Conservation (phyloP, 495 filamentous ascomycete genomes). For the Cetradonia linearis region DNA sequence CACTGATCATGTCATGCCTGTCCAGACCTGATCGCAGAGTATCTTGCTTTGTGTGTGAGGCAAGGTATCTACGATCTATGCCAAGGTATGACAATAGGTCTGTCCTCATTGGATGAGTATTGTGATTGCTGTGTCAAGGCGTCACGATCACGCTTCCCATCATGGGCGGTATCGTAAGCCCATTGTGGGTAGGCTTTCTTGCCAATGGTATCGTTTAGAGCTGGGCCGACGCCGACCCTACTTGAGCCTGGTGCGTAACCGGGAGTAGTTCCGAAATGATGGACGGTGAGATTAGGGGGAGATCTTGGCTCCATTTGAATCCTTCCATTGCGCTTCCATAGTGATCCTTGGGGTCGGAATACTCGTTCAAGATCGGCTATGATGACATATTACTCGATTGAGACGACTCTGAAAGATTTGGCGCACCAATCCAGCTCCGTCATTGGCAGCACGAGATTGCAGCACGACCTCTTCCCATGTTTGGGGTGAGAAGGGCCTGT, state of each 20-base stretch:
- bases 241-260: slow-evolving; percentile 1
- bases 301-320: slow-evolving; percentile 9
- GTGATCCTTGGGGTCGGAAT: slow-evolving; percentile 5
- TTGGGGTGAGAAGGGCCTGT: not conserved
- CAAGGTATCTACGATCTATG: not conserved
- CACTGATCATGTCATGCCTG: not conserved
- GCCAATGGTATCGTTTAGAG: not conserved
- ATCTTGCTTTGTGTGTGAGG: not conserved
- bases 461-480: not conserved
- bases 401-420: slow-evolving; percentile 7
- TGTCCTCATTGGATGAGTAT: not conserved
- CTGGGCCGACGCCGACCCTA: not conserved
- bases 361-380: not conserved
- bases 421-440: slow-evolving; percentile 11
- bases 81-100: not conserved
- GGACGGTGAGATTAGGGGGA: slow-evolving; percentile 9
- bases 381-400: not conserved
- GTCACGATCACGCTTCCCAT: not conserved
- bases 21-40: not conserved
- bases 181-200: not conserved
- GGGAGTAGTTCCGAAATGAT: slow-evolving; percentile 13
- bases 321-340: slow-evolving; percentile 9
- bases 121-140: not conserved
- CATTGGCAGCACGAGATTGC: not conserved
- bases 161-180: too few relatives aligned